Evolutionary conservation across 2,329 filamentous ascomycete genomes (phyloP), one percentile per base, ranked within the genome.

Genomic region (Pseudogymnoascus sp.): DNA sequence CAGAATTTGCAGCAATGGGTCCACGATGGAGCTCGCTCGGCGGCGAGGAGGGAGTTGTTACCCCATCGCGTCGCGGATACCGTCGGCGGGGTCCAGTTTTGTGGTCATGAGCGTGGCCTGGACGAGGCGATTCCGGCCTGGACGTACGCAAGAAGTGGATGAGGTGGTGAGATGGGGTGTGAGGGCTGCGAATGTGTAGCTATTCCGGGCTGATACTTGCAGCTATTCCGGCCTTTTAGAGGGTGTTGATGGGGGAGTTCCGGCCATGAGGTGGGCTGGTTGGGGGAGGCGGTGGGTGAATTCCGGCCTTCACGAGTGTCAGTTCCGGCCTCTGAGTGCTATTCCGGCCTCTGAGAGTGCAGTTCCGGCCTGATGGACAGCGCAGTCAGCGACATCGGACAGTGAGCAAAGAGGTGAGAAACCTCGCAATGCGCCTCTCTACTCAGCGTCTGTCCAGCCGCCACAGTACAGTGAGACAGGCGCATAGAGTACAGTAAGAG

Each of bases 41-140:
- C 46, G 46, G 50, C 50, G 50, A 33, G 8, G 50, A 33, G n/a
- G 3, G 10, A 31, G 28, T 19, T 56, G 28, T 56, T 56, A 56
- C 50, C 50, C 50, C 50, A 56, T 56, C 50, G 50, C 50, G n/a
- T 33, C 50, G 50, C 50, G 50, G 50, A 56, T 56, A 56, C 28
- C 50, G 50, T 56, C 50, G 50, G 50, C 28, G 50, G 38, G 38
- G 40, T 46, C 50, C 28, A 56, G 50, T 56, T 56, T 56, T 56
- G 50, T 56, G 28, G n/a, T 12, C 26, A 56, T 16, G 10, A 56
- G n/a, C 10, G 28, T 56, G 50, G 46, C 28, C 46, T 56, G 26
- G 46, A 38, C 35, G 14, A 38, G 35, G 35, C 14, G 4, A 38
- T 38, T 38, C 12, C 14, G 35, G 35, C 35, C 35, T 43, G 40